A percentile compares a stretch with the other conserved stretches of the same genome.
phyloP scores from a whole-genome alignment of 2,329 filamentous ascomycete species.

The Cadophora gregata region DNA sequence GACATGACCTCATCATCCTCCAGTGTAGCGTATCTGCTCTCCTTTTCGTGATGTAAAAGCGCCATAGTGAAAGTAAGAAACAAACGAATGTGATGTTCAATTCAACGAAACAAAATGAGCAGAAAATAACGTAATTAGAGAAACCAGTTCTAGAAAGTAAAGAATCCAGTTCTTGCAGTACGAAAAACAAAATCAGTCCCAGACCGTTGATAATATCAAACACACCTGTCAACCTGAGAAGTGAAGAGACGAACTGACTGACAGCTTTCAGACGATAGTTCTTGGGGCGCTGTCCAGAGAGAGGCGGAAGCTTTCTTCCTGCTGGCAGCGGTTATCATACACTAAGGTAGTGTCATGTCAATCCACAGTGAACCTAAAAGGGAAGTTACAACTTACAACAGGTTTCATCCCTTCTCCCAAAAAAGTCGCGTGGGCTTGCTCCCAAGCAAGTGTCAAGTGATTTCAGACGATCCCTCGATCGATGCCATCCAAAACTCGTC shows the following conservation, averaged over 20 bases:
- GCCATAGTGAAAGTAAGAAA: slow-evolving; percentile 7
- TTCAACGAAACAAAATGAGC: not conserved
- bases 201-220: slow-evolving; percentile 12
- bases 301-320: slow-evolving; percentile 4
- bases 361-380: not conserved
- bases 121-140: not conserved
- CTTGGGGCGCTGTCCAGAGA: not conserved
- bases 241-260: not conserved
- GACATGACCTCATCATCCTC: slow-evolving; percentile 15
- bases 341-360: not conserved
- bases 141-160: slow-evolving; percentile 21
- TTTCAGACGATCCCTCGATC: slow-evolving; percentile 14
- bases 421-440: slow-evolving; percentile 13
- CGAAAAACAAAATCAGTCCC: slow-evolving; percentile 6
- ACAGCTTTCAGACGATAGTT: slow-evolving; percentile 6
- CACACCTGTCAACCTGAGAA: not conserved
- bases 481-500: slow-evolving; percentile 7
- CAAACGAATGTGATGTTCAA: slow-evolving; percentile 16
- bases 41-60: slow-evolving; percentile 5
- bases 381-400: slow-evolving; percentile 3
- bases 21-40: slow-evolving; percentile 5
- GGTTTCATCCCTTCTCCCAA: not conserved
- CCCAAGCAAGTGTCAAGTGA: slow-evolving; percentile 5
- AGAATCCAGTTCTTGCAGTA: slow-evolving; percentile 25
- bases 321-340: not conserved